Base-by-base conservation (phyloP, 495 filamentous ascomycete genomes). In the Aspergillus avenaceus region DNA sequence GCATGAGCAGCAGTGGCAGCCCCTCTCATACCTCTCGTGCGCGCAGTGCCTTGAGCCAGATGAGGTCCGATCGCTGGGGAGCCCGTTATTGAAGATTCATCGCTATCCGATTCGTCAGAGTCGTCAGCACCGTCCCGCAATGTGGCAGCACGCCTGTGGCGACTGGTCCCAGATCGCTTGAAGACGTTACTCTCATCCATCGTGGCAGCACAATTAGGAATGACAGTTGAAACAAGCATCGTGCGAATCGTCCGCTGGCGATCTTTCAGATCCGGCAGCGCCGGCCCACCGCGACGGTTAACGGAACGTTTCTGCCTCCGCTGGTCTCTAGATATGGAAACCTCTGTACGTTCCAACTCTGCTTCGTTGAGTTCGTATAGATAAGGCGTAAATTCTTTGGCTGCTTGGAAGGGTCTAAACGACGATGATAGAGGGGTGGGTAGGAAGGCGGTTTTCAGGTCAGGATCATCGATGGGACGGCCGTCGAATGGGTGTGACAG, bases 401-500 rank as follows among this genome's bases (percentile, higher is more conserved):
- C 88, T 41, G 91, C 84, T 62, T 92, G 89, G 63, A 88, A 85
- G 1, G 91, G 90, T 50, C 93, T 79, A 73, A 97, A 95, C 25
- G 91, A 81, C 5, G 84, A 84, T 26, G 83, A 76, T 34, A 96
- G 71, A 7, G 93, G 93, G 2, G 90, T 89, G 21, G 87, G 86
- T 22, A 98, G 79, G 71, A 98, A 92, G 41, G 88, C 85, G 22
- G 86, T 68, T 52, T 85, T 81, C 23, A 98, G 77, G 53, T 98
- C 93, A 25, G 88, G 80, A 60, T 97, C 93, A 54, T 96, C 91
- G 28, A 97, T 80, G 4, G 91, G 90, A 21, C 93, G 82, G 19
- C 93, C 93, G 65, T 98, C 93, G 64, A 97, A 97, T 11, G 90
- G 87, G 66, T 98, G 91, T 9, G 88, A 87, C 27, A 92, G 82